Conservation (phyloP, 2,329 filamentous ascomycete species). For the Exophiala bonariae region DNA sequence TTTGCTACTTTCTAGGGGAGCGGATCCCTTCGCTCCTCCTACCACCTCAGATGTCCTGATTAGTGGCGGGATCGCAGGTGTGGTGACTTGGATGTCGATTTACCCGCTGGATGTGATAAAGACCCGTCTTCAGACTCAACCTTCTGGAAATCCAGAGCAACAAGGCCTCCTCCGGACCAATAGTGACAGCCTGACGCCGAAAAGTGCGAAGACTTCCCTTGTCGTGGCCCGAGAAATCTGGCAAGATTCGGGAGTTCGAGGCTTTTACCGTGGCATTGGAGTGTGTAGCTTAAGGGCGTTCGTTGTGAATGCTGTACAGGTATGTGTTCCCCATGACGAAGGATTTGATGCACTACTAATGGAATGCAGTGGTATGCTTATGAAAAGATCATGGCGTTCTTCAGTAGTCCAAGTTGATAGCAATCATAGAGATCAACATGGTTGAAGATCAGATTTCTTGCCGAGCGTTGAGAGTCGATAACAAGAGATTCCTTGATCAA, state of each 20-base stretch:
- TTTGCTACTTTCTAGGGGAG: slow-evolving; percentile 46
- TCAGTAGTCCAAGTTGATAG: slow-evolving; percentile 9
- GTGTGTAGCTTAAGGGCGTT: slow-evolving; percentile 86
- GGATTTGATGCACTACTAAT: slow-evolving; percentile 8
- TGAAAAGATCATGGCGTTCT: slow-evolving; percentile 73
- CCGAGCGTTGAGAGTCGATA: too few species aligned
- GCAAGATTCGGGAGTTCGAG: slow-evolving; percentile 57
- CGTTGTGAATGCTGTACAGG: slow-evolving; percentile 83
- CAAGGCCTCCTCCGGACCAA: slow-evolving; percentile 26
- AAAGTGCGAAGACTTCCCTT: slow-evolving; percentile 50
- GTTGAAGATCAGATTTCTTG: background rate
- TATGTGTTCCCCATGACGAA: slow-evolving; percentile 31
- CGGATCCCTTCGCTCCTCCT: slow-evolving; percentile 35
- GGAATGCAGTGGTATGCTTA: slow-evolving; percentile 76
- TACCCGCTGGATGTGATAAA: slow-evolving; percentile 93
- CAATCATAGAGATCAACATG: background rate
- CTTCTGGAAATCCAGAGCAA: slow-evolving; percentile 27
- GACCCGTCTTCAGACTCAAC: slow-evolving; percentile 82
- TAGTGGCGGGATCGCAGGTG: slow-evolving; percentile 82
- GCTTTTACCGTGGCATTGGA: slow-evolving; percentile 73
- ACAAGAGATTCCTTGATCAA: slow-evolving; percentile 1
- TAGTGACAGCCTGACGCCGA: slow-evolving; percentile 19
- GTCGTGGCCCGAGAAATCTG: slow-evolving; percentile 69
- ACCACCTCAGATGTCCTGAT: slow-evolving; percentile 65
- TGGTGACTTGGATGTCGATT: slow-evolving; percentile 85